Evolutionary conservation across 75 land plant species (phyloP), one percentile per base, ranked within the genome.

Genomic region (Chamaecyparis obtusa): DNA sequence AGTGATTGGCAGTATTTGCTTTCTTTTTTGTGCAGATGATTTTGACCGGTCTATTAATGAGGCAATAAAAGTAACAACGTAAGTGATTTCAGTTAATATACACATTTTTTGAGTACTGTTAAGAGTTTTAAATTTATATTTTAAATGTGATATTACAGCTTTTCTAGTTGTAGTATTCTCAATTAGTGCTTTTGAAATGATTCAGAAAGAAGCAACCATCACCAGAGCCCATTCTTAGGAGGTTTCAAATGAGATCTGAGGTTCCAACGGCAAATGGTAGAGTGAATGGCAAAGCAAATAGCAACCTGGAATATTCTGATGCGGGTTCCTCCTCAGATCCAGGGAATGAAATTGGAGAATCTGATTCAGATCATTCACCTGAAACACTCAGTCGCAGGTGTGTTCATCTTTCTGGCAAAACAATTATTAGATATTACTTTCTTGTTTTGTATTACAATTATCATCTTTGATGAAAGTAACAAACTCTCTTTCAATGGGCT

Each of bases 11-110:
- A n/a, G 4, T 24, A 46, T 27, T 81, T 46, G 46, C 83, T 75
- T 32, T 64, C 46, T 85, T 90, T 37, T 57, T 85, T 75, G 88
- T 94, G 89, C 97, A 97, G 99, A 97, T 95, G 99, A 98, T 86
- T 98, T 87, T 89, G 99, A 98, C 57, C 92, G 94, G 13, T 97
- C 99, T 32, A 98, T 98, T 83, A 97, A 88, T 37, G 99, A 98
- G 91, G 99, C 99, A 54, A 97, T 98, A 90, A 95, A 98, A 77
- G 89, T 92, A 41, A 96, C 99, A 32, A 97, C 95, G 99, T 97
- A 94, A 84, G 89, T 46, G 24, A 81, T 37, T 33, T 81, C 43
- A 81, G 54, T 44, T 81, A 27, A 1, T 44, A 3, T 41, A 44
- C 48, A 80, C 13, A 21, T 80, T 81, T 44, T 81, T 46, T 46